Conservation (phyloP, 2,329 filamentous ascomycete species). For the Ceratocystiopsis sp. region DNA sequence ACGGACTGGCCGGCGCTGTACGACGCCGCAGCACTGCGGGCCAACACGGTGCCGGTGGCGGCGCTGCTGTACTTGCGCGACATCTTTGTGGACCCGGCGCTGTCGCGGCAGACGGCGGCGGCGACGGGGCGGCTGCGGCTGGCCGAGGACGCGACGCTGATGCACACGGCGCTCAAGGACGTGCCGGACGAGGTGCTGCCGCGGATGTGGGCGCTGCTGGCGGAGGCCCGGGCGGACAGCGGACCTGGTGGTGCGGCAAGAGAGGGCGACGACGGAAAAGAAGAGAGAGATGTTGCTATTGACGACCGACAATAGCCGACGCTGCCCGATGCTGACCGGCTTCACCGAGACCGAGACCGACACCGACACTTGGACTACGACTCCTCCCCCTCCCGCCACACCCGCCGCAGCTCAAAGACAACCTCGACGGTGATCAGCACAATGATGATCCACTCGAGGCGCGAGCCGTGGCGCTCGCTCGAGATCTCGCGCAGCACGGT, state of each 20-base stretch:
- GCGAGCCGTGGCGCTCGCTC: conserved; percentile 75
- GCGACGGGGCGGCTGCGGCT: neutral
- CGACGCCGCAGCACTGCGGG: conserved; percentile 2
- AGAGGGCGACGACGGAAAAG: too few relatives aligned
- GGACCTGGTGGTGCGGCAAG: too few relatives aligned
- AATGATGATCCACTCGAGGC: conserved; percentile 93
- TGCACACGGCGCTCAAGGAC: conserved; percentile 9
- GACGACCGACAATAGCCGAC: too few relatives aligned
- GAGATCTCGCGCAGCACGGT: conserved; percentile 73
- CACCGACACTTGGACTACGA: neutral
- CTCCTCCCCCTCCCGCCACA: conserved; percentile 27
- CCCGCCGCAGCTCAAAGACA: conserved; percentile 61
- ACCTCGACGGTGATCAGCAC: conserved; percentile 86
- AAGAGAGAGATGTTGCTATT: too few relatives aligned
- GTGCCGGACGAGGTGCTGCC: neutral
- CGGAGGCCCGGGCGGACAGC: neutral
- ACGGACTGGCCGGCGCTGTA: conserved; percentile 5
- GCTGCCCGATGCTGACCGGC: too few relatives aligned
- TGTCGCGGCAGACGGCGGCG: neutral
- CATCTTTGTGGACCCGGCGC: conserved; percentile 6
- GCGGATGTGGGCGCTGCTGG: neutral
- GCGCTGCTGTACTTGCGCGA: conserved; percentile 7
- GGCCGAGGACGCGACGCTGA: neutral
- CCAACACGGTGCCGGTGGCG: conserved; percentile 7
- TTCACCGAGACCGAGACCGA: too few relatives aligned